phyloP scores from a whole-genome alignment of 345 rosid species.

The Bruguiera sexangula region DNA sequence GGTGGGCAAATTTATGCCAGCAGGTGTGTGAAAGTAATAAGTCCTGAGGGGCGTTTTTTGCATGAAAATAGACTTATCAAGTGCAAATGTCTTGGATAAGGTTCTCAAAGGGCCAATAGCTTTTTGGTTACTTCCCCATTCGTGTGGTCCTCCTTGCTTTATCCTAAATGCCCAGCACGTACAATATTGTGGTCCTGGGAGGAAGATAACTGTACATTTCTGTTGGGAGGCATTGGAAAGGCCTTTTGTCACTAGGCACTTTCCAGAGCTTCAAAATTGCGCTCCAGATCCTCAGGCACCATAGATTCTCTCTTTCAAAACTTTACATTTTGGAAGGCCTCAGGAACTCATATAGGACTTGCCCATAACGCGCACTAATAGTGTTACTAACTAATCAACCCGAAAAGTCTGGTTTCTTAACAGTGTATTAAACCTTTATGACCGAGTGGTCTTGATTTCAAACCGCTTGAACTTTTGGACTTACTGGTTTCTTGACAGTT shows the following conservation, averaged over 20 bases:
- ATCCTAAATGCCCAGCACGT: neutral
- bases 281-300: neutral
- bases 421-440: too few relatives aligned
- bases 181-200: neutral
- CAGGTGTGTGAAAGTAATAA: conserved; percentile 11
- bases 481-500: too few relatives aligned
- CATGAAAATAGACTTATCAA: conserved; percentile 9
- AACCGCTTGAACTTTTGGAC: too few relatives aligned
- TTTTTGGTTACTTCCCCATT: neutral
- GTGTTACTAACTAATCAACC: too few relatives aligned
- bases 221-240: neutral
- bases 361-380: too few relatives aligned
- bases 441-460: too few relatives aligned
- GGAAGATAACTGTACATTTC: neutral
- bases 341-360: too few relatives aligned
- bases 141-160: conserved; percentile 12
- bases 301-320: neutral
- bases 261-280: neutral
- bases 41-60: conserved; percentile 1
- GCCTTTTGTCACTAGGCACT: neutral
- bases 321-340: neutral
- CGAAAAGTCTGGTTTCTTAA: too few relatives aligned
- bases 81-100: conserved; percentile 2
- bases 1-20: neutral
- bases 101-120: neutral